These are phyloP conservation scores for Hypoxylon sp. DNA, from an alignment of 2,329 filamentous ascomycete species.

Conservation along the genomic window DNA sequence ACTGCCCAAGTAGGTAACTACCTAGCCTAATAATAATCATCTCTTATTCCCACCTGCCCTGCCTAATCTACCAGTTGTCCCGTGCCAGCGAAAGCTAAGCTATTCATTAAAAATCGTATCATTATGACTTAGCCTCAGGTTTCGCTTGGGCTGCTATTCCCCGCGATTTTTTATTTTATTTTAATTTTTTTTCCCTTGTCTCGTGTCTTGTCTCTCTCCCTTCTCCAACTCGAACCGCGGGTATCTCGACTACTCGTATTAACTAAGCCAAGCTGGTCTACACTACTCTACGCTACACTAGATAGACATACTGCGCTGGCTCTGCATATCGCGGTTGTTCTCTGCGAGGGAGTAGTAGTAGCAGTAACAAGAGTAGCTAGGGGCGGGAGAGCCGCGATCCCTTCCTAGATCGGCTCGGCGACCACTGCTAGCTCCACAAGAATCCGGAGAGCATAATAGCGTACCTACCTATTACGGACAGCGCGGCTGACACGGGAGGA, in stretches of 20 bases:
- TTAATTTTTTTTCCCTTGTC: slow-evolving; percentile 7
- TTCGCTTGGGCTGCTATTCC: slow-evolving; percentile 6
- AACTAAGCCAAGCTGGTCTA: slow-evolving; percentile 2
- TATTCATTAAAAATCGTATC: slow-evolving; percentile 40
- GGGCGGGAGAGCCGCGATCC: slow-evolving; percentile 39
- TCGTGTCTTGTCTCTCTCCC: neutral
- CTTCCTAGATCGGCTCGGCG: slow-evolving; percentile 44
- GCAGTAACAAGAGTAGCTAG: neutral
- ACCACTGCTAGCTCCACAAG: slow-evolving; percentile 29
- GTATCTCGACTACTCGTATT: slow-evolving; percentile 29
- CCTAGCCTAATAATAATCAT: slow-evolving; percentile 15
- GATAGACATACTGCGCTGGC: slow-evolving; percentile 5
- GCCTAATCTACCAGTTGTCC: slow-evolving; percentile 26
- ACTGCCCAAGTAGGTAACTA: slow-evolving; percentile 36
- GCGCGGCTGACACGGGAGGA: slow-evolving; percentile 32
- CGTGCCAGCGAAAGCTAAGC: slow-evolving; percentile 20
- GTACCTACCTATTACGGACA: slow-evolving; percentile 45
- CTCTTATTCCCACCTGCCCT: slow-evolving; percentile 21
- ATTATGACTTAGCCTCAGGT: slow-evolving; percentile 37
- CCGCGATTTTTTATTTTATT: neutral
- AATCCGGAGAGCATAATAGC: slow-evolving; percentile 38
- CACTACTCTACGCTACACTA: neutral
- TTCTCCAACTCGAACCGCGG: slow-evolving; percentile 19
- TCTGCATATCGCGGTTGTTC: slow-evolving; percentile 34
- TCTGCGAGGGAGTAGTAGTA: slow-evolving; percentile 14